Evolutionary conservation across 768 basidiomycete genomes (phyloP), one percentile per base, ranked within the genome.

Genomic region (Mycena floridula): DNA sequence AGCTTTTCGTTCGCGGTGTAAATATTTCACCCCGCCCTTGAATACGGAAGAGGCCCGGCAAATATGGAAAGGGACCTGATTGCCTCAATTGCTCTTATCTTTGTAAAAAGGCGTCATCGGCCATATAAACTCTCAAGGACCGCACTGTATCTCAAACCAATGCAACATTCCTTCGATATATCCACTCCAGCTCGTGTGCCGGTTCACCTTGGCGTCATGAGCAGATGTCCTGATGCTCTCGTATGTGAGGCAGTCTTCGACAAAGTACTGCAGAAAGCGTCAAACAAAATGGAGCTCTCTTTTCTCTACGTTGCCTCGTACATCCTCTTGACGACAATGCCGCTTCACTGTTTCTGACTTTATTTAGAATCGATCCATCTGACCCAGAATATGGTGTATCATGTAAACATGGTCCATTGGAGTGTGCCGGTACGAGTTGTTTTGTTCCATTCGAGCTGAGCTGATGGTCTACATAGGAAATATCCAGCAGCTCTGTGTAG

Each of bases 371-470:
- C 22, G 78, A 90, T 57, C 46, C 69, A n/a, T 73, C 76, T 5
- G 81, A 86, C 22, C 64, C 76, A n/a, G 67, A 69, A 39, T 89
- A 83, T 57, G 91, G 91, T n/a, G 77, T 86, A 24, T 74, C 66
- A 25, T 96, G 93, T 64, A 73, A 74, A 70, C 92, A 95, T 57
- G 92, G 91, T 15, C 65, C 67, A 4, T 61, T 73, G 42, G 93
- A 97, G 62, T 96, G 93, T 55, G 79, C 79, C 12, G 93, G 89
- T 35, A n/a, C n/a, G n/a, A n/a, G n/a, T n/a, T n/a, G n/a, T n/a
- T n/a, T n/a, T n/a, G n/a, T n/a, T n/a, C n/a, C n/a, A n/a, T n/a
- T n/a, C n/a, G n/a, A n/a, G n/a, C n/a, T n/a, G n/a, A n/a, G n/a
- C n/a, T n/a, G n/a, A n/a, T n/a, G n/a, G n/a, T n/a, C n/a, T n/a